phyloP scores from a whole-genome alignment of 2,329 filamentous ascomycete genomes.

The Pseudogymnoascus sp. region DNA sequence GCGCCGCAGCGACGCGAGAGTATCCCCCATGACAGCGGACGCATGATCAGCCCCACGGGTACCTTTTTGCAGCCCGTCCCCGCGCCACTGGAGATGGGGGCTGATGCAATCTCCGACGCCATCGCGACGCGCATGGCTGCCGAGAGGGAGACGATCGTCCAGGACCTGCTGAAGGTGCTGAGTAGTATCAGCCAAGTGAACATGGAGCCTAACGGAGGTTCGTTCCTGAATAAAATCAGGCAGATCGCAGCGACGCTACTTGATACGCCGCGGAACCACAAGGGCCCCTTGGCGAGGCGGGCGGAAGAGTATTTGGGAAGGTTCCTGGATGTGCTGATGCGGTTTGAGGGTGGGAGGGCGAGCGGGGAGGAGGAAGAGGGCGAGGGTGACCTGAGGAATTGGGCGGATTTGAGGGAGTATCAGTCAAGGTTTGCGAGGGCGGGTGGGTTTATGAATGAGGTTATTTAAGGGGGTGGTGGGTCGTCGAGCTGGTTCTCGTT shows the following conservation, averaged over 20 bases:
- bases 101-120: constrained; percentile 37
- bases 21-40: constrained; percentile 7
- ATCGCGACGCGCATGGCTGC: constrained; percentile 48
- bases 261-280: constrained; percentile 47
- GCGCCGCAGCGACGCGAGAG: constrained; percentile 13
- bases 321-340: constrained; percentile 67
- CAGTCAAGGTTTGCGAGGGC: constrained; percentile 64
- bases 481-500: neutral
- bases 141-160: constrained; percentile 75
- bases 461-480: neutral
- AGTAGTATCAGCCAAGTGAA: constrained; percentile 74
- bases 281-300: constrained; percentile 44
- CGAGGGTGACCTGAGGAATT: constrained; percentile 66
- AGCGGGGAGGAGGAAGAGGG: constrained; percentile 48
- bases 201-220: constrained; percentile 65
- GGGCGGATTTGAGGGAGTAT: constrained; percentile 72
- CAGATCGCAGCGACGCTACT: constrained; percentile 76
- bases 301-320: constrained; percentile 64
- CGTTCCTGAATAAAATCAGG: constrained; percentile 72
- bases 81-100: constrained; percentile 29
- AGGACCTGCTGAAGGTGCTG: constrained; percentile 67
- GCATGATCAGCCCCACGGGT: constrained; percentile 23
- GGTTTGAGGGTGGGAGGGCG: constrained; percentile 46
- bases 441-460: constrained; percentile 41
- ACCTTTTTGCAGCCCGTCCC: constrained; percentile 12